Base-by-base conservation (phyloP, 2,329 filamentous ascomycete genomes). In the Trichoderma koningiopsis region DNA sequence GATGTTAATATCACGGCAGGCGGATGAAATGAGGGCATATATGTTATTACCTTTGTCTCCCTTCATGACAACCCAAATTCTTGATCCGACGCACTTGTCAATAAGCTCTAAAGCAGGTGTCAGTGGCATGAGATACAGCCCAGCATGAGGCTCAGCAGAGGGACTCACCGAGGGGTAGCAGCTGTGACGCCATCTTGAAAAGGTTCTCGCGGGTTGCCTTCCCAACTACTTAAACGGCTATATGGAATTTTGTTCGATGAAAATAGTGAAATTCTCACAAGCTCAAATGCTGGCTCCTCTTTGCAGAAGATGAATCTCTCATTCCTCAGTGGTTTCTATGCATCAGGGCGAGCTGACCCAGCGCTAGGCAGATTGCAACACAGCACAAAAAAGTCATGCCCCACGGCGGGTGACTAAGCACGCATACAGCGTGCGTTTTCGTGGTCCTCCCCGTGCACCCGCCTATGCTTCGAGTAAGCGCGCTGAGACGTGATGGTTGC, bases 61-160 rank as follows among this genome's bases (percentile, higher is more conserved):
- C 83, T 99, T 99, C 96, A 99, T 99, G 76, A 99, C 89, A 72
- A 99, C 94, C 94, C 95, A 97, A 81, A 99, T 98, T 76, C 91
- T 92, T 67, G 94, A 98, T 71, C 96, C 96, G 73, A 99, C 94
- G 79, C 96, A 99, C 83, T 97, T 97, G 85, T 99, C 96, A 81
- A 99, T 98, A 79, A 99, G 89, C 83, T 99, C 96, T 97, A 31
- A 16, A 16, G 66, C 7, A 69, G 13, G 27, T 70, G 68, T 56
- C 57, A 68, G 37, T 13, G 7, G 14, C 3, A n/a, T 47, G 13
- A 43, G 5, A 59, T n/a, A 59, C 27, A 33, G n/a, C 14, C 14
- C 40, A 3, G 10, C 5, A 40, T 37, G 52, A 37, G 49, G 65
- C 40, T n/a, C 55, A 29, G 60, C n/a, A 55, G 29, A 43, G 27